These are phyloP conservation scores for Gossypioides kirkii DNA, from an alignment of 345 rosid species.

Conservation along the genomic window DNA sequence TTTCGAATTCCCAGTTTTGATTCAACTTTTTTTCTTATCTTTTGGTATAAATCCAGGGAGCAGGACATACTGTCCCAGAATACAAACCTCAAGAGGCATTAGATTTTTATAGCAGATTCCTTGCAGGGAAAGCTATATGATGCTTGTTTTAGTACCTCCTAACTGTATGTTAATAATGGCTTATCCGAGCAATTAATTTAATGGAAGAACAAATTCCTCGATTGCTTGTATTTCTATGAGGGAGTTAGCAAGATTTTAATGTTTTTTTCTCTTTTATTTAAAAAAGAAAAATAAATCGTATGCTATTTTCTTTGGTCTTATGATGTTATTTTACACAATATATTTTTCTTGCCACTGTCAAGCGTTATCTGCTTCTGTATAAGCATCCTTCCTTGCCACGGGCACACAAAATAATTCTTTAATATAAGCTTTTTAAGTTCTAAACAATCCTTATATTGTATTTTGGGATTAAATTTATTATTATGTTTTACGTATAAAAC, in stretches of 20 bases:
- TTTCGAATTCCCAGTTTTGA: background rate
- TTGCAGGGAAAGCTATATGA: constrained; percentile 49
- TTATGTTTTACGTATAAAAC: no score
- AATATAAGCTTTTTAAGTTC: no score
- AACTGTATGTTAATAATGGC: no score
- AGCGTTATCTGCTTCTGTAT: no score
- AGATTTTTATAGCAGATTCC: constrained; percentile 72
- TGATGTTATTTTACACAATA: background rate
- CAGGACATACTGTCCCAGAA: constrained; percentile 91
- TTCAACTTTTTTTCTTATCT: background rate
- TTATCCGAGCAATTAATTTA: background rate
- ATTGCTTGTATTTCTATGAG: background rate
- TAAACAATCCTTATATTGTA: no score
- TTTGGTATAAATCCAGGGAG: constrained; percentile 44
- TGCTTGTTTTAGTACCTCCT: background rate
- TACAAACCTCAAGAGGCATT: constrained; percentile 75
- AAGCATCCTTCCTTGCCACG: no score
- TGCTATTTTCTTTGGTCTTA: no score
- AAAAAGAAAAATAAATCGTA: no score
- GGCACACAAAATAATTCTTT: no score
- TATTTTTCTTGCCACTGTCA: no score
- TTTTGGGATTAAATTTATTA: no score
- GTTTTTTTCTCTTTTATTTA: no score
- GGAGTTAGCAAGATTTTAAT: background rate
- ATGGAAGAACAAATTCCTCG: background rate